phyloP scores from a whole-genome alignment of 345 rosid species.

The Populus nigra region DNA sequence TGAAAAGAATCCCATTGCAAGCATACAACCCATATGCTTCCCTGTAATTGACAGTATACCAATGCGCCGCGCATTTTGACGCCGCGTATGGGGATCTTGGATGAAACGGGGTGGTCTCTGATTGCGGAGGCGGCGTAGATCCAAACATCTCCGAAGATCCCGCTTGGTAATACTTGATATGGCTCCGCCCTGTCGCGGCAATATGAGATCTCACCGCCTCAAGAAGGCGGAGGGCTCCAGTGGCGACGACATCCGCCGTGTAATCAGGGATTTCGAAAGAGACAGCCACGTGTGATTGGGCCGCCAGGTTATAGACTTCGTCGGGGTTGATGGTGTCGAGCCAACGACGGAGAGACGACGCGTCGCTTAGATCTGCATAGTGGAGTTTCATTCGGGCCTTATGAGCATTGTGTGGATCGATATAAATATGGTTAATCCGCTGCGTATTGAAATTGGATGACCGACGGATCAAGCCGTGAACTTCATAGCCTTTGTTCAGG shows the following conservation, averaged over 20 bases:
- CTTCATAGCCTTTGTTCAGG: constrained; percentile 72
- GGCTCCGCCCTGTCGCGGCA: constrained; percentile 59
- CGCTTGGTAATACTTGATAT: constrained; percentile 81
- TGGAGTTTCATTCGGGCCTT: constrained; percentile 91
- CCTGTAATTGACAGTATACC: constrained; percentile 96
- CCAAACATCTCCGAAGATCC: constrained; percentile 99
- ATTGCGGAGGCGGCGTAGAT: constrained; percentile 84
- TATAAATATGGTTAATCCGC: constrained; percentile 91
- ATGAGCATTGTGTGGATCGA: constrained; percentile 87
- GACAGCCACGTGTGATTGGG: constrained; percentile 92
- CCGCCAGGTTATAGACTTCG: constrained; percentile 93
- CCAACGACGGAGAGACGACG: constrained; percentile 97
- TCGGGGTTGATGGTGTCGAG: constrained; percentile 79
- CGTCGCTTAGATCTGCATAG: constrained; percentile 79
- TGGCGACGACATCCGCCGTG: constrained; percentile 92
- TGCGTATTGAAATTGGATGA: constrained; percentile 98
- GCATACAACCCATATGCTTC: constrained; percentile 88
- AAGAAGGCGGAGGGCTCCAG: constrained; percentile 86
- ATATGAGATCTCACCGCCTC: constrained; percentile 93
- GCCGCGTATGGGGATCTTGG: constrained; percentile 98
- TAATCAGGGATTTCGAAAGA: constrained; percentile 97
- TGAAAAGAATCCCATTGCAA: constrained; percentile 85
- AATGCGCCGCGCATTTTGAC: constrained; percentile 89
- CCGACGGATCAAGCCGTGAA: constrained; percentile 87
- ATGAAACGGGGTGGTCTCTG: constrained; percentile 79